Evolutionary conservation across 345 rosid genomes (phyloP), one percentile per base, ranked within the genome.

Genomic region (Mercurialis annua): DNA sequence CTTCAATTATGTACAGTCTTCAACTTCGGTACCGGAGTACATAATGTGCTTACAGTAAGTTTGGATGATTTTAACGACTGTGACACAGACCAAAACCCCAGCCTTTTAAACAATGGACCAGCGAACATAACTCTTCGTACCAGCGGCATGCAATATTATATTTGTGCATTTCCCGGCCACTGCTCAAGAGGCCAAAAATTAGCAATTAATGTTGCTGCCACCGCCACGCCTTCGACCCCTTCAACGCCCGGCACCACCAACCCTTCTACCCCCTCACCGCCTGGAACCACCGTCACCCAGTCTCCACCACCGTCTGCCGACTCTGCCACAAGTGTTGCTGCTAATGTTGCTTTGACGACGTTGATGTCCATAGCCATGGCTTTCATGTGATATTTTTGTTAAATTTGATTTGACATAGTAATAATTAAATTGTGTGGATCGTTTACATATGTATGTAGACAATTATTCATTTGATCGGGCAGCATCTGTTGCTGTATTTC

Each of bases 151-250:
- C 14, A 14, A 3, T 64, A 69, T 18, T 74, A 10, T 15, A 0
- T 69, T 18, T 74, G 78, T 34, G 69, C 78, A 17, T 21, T 68
- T 15, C 0, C 59, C n/a, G 12, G 8, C 53, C 78, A 74, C 61
- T 74, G 78, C 50, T 48, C 61, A 0, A 18, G 0, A 0, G 65
- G 69, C 6, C 73, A 69, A 51, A 69, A 69, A 30, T 23, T 74
- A 33, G 56, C 69, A 24, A 10, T 74, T 24, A 69, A 29, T 15
- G 66, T 69, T 1, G 34, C 6, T 24, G 29, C 33, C 67, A 23
- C 34, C 44, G 1, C 2, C 62, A 30, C 15, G 5, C 11, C 66
- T 17, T 34, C 60, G 48, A 1, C 40, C 36, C 16, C 70, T 31
- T 26, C 65, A 2, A 49, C 71, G 12, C 61, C 66, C 1, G n/a